Base-by-base conservation (phyloP, 129 eudicot species). In the Heracleum sosnowskyi region DNA sequence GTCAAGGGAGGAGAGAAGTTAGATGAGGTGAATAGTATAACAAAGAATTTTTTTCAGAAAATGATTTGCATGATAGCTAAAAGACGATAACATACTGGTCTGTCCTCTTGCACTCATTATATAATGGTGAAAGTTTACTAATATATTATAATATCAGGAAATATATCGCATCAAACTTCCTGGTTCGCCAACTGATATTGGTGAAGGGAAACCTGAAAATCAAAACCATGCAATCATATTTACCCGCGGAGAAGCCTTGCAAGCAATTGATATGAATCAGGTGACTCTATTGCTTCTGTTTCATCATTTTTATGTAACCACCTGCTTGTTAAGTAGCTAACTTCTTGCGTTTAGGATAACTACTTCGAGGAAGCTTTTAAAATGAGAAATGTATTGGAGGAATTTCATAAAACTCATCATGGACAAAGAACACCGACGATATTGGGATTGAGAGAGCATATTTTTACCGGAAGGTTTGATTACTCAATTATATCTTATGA, bases 201-300 rank as follows among this genome's bases (percentile, higher is more conserved):
- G 98, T 73, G 98, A 95, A 89, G 98, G 98, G 49, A 95, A 95
- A 80, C 98, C 98, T 49, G 98, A 95, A 88, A 95, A 95, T 84
- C 98, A 95, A 86, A 95, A 95, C 83, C 98, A 95, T 82, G 98
- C 98, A 40, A 90, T 94, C 82, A 88, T 94, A 78, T 94, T 94
- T 82, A 94, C 98, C 69, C 98, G 98, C 69, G 98, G 98, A 80
- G 98, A 95, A 87, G 98, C 98, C 78, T 79, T 95, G 79, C 98
- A 95, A 82, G 89, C 98, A 70, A 95, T 95, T 82, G 98, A 95
- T 86, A 95, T 95, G 98, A 95, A 95, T 86, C 98, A 95, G 96
- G 98, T 92, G 66, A 70, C 68, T 70, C 42, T 47, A 72, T 24
- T 72, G 16, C 37, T 71, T 78, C 22, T 42, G 68, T 69, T 78